phyloP scores from a whole-genome alignment of 129 eudicot genomes.

The Centella asiatica region DNA sequence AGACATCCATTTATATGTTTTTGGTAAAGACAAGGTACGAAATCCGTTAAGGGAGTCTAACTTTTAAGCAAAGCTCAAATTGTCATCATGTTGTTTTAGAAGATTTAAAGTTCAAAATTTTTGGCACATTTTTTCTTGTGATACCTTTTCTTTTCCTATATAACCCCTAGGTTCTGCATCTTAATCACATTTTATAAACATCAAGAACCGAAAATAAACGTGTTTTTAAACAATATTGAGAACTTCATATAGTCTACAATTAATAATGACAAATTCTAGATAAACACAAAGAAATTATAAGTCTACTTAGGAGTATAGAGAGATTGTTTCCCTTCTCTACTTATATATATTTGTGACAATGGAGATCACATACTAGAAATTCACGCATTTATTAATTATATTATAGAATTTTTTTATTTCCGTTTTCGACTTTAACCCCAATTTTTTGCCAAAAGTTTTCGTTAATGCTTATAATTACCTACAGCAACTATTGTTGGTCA shows the following conservation, averaged over 20 bases:
- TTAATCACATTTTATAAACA: no score
- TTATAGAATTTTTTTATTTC: no score
- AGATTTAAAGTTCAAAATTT: slow-evolving; percentile 18
- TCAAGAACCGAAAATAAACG: no score
- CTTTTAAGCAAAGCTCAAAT: slow-evolving; percentile 34
- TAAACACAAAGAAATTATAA: no score
- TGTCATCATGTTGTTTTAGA: slow-evolving; percentile 45
- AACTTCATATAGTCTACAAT: no score
- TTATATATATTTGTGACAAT: no score
- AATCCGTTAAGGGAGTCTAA: slow-evolving; percentile 24
- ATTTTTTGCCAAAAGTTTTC: slow-evolving; percentile 23
- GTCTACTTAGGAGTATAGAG: no score
- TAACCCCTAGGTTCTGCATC: slow-evolving; percentile 23
- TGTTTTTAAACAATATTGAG: no score
- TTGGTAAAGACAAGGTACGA: slow-evolving; percentile 14
- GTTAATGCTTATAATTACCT: slow-evolving; percentile 38
- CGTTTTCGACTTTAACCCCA: slow-evolving; percentile 16
- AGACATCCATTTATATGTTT: slow-evolving; percentile 7
- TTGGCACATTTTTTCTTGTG: slow-evolving; percentile 28
- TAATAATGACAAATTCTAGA: no score
- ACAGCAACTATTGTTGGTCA: slow-evolving; percentile 36
- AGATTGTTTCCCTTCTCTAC: no score
- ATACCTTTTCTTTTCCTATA: slow-evolving; percentile 28
- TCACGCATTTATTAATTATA: no score
- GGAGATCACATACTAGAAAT: no score